phyloP scores from a whole-genome alignment of 371 early-diverging fungal genomes.

The Synchytrium microbalum region DNA sequence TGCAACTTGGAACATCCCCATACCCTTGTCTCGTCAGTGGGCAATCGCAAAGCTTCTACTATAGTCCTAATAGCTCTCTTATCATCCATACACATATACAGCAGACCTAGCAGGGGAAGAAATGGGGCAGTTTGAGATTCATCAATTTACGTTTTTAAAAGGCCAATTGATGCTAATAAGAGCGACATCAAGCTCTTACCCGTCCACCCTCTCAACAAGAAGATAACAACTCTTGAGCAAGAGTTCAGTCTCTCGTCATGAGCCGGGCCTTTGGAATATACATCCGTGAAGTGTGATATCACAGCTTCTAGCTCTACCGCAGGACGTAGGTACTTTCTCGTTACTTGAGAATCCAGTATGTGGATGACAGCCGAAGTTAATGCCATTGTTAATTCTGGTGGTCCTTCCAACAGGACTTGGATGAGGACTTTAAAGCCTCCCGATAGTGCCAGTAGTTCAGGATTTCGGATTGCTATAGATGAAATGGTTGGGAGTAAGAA shows the following conservation, averaged over 20 bases:
- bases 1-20: neutral
- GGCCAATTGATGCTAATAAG: neutral
- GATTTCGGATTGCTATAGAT: slow-evolving; percentile 39
- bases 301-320: slow-evolving; percentile 71
- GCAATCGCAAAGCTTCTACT: slow-evolving; percentile 64
- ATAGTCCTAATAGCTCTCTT: slow-evolving; percentile 63
- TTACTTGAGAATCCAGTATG: slow-evolving; percentile 61
- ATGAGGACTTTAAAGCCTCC: slow-evolving; percentile 67
- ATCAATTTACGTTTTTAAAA: slow-evolving; percentile 1
- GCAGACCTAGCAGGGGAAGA: slow-evolving; percentile 42
- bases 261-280: slow-evolving; percentile 51
- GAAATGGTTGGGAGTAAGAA: too few relatives aligned
- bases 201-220: slow-evolving; percentile 69
- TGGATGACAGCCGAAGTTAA: slow-evolving; percentile 58
- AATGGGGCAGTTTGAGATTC: slow-evolving; percentile 7
- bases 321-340: slow-evolving; percentile 60
- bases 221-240: slow-evolving; percentile 50
- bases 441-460: slow-evolving; percentile 51
- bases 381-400: slow-evolving; percentile 55
- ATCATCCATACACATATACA: slow-evolving; percentile 67
- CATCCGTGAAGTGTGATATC: slow-evolving; percentile 69
- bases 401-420: slow-evolving; percentile 60
- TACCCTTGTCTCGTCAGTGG: slow-evolving; percentile 70
- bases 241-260: slow-evolving; percentile 58
- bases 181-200: slow-evolving; percentile 25